Percentiles rank a stretch among this genome's conserved stretches.
Evolutionary conservation across 352 stramenopile genomes (phyloP).

Genomic region (Globisporangium irregulare): DNA sequence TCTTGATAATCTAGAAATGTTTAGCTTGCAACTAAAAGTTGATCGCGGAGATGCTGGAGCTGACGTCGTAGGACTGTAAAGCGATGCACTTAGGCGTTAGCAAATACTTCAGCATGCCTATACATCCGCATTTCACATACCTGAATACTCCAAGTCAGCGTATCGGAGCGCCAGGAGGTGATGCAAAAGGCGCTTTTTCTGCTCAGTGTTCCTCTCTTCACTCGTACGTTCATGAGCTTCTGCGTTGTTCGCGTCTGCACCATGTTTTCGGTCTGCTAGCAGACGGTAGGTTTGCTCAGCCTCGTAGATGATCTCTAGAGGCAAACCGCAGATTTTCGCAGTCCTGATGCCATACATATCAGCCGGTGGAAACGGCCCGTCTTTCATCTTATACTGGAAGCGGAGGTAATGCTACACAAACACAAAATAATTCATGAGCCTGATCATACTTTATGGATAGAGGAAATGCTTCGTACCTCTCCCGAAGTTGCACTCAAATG

Average conservation of each 20-base stretch:
- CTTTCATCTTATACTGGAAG: conserved; percentile 65
- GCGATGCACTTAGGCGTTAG: not conserved
- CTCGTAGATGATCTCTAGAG: conserved; percentile 52
- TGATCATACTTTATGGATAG: not conserved
- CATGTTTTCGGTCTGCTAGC: conserved; percentile 25
- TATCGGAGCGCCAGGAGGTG: conserved; percentile 72
- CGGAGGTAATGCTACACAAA: conserved; percentile 40
- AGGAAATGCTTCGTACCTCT: conserved; percentile 28
- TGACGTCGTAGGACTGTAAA: conserved; percentile 42
- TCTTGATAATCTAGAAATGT: not conserved
- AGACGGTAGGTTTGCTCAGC: conserved; percentile 42
- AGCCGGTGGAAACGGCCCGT: conserved; percentile 52
- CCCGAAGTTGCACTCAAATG: conserved; percentile 55
- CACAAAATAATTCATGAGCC: conserved; percentile 1
- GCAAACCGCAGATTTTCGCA: conserved; percentile 70
- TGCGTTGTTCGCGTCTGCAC: conserved; percentile 17
- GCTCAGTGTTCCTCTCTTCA: conserved; percentile 26
- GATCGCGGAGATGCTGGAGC: conserved; percentile 63
- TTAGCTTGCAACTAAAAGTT: conserved; percentile 36
- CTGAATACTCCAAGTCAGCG: conserved; percentile 49
- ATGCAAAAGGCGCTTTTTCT: conserved; percentile 52
- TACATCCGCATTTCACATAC: conserved; percentile 21
- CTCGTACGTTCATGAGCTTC: conserved; percentile 12
- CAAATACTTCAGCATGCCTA: not conserved
- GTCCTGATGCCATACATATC: conserved; percentile 85